Evolutionary conservation across 139 green algal species (phyloP).

Genomic region (Haematococcus lacustris): DNA sequence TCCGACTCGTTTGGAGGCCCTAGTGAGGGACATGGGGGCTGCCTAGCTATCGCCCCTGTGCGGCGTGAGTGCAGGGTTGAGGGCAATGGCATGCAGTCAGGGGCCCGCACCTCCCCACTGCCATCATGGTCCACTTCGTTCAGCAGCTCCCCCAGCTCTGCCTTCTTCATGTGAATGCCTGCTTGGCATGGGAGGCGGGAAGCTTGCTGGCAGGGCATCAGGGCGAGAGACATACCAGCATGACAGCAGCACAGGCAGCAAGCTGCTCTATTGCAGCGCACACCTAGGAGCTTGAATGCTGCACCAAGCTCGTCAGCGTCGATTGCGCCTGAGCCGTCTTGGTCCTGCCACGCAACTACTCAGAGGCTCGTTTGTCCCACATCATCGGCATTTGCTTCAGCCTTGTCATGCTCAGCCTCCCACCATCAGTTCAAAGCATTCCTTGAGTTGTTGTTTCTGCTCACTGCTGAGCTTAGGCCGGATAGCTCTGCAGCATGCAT

Average conservation of each 20-base stretch:
- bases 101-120: conserved; percentile 32
- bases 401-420: background rate
- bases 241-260: too few relatives aligned
- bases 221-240: too few relatives aligned
- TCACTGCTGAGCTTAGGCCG: conserved; percentile 49
- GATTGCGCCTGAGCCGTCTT: conserved; percentile 67
- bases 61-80: too few relatives aligned
- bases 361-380: background rate
- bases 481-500: conserved; percentile 31
- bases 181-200: too few relatives aligned
- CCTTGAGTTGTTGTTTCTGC: conserved; percentile 49
- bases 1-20: too few relatives aligned
- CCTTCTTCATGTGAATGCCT: conserved; percentile 13
- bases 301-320: conserved; percentile 61
- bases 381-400: background rate
- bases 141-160: conserved; percentile 47
- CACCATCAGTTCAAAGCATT: conserved; percentile 68
- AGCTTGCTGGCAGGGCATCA: too few relatives aligned
- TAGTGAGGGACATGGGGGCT: too few relatives aligned
- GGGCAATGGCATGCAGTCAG: background rate
- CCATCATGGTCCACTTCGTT: conserved; percentile 60
- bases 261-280: background rate
- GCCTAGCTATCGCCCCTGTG: too few relatives aligned
- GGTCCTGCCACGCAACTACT: conserved; percentile 30
- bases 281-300: conserved; percentile 57